A percentile compares a stretch with the other conserved stretches of the same genome.
These are phyloP conservation scores for Capsicum chinense DNA, from an alignment of 257 asterid species.

Conservation along the genomic window DNA sequence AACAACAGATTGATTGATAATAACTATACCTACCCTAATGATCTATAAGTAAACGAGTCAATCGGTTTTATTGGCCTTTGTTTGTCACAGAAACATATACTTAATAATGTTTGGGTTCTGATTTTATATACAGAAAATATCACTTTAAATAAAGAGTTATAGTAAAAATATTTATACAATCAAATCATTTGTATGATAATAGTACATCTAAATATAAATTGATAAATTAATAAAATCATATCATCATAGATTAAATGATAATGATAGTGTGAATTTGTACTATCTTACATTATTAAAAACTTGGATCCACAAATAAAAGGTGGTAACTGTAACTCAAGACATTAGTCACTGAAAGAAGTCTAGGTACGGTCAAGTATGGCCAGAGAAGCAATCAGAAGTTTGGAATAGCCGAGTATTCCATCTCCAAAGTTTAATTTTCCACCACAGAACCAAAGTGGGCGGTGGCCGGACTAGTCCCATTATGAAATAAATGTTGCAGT, in stretches of 20 bases:
- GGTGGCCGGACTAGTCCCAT: neutral
- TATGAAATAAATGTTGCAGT: neutral
- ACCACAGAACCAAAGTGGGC: neutral
- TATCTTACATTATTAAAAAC: neutral
- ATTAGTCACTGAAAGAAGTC: neutral
- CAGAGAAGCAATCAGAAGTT: neutral
- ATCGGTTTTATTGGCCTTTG: neutral
- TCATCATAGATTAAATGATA: too few relatives aligned
- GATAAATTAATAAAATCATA: too few relatives aligned
- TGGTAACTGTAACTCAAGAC: neutral
- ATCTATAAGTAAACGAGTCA: neutral
- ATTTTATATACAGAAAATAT: neutral
- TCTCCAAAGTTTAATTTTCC: neutral
- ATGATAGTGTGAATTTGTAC: too few relatives aligned
- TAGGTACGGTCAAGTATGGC: neutral
- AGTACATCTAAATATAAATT: neutral
- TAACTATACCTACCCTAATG: neutral
- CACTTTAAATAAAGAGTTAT: neutral
- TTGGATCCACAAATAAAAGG: neutral
- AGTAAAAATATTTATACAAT: neutral
- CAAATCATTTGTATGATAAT: neutral
- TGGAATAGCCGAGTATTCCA: neutral
- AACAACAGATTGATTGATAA: neutral
- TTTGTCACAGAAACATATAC: neutral
- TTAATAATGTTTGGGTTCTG: neutral